Base-by-base conservation (phyloP, 1,284 basidiomycete genomes). In the Hemileia vastatrix region DNA sequence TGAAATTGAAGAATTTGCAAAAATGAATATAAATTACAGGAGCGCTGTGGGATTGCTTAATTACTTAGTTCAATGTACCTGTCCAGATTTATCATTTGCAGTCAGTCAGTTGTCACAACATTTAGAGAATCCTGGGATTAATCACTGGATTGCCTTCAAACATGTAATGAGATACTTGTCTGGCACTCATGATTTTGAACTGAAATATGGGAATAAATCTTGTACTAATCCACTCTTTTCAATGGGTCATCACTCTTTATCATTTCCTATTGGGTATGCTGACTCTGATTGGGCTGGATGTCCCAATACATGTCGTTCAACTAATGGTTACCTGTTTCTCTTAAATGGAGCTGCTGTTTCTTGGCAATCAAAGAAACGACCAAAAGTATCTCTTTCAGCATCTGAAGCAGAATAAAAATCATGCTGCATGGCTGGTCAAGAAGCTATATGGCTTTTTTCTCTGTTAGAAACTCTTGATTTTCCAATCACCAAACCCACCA, bases 321-420 rank as follows among this genome's bases (percentile, higher is more conserved):
- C 78, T 13, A 77, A 76, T 8, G 79, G 80, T 0, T 79, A 77
- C 61, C 65, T 69, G 6, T 78, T 77, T 65, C 67, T 65, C 5
- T 48, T 76, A 13, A 69, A 67, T 18, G 69, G 70, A 2, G 74
- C 72, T 9, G 57, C 72, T 1, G 65, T 81, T 33, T 72, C 73
- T 3, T 81, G 79, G 79, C 57, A 59, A 15, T 78, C 78, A 0
- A 72, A 76, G 50, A 74, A 77, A 40, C 80, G 81, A 64, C 45
- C 65, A 2, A 72, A 74, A 0, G 70, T 77, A 3, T 69, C 77
- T 1, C 63, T 67, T 1, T 81, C 78, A 0, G 76, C 77, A 0
- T 69, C 70, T 1, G 78, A 80, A 52, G 74, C 81, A 0, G 79
- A 81, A 63, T 80, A 79, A 61, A 71, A 79, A 15, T 77, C 78